Evolutionary conservation across 2,329 filamentous ascomycete species (phyloP).

Genomic region (Colletotrichum sansevieriae): DNA sequence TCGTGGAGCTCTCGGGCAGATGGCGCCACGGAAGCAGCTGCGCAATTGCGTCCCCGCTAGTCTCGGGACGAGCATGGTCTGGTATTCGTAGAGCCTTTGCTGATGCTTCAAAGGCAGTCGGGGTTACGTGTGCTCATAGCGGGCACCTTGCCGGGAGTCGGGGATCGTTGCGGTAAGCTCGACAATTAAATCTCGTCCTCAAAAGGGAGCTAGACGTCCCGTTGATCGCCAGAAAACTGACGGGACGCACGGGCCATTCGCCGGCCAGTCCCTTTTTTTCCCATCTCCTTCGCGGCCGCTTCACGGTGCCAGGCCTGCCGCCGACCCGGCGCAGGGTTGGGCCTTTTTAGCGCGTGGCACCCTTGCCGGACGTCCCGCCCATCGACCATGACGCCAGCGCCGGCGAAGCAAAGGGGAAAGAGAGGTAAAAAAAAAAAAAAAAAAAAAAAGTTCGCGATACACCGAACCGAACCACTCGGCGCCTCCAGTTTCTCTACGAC

Average conservation of each 20-base stretch:
- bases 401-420: background rate
- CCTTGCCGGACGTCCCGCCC: constrained; percentile 3
- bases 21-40: constrained; percentile 35
- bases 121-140: constrained; percentile 19
- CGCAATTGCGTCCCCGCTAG: constrained; percentile 38
- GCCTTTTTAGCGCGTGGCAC: constrained; percentile 26
- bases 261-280: background rate
- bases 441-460: constrained; percentile 38
- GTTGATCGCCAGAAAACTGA: constrained; percentile 21
- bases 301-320: constrained; percentile 28
- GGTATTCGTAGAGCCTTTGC: constrained; percentile 5
- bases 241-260: constrained; percentile 18
- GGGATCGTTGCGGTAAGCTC: background rate
- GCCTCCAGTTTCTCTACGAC: constrained; percentile 12
- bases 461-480: constrained; percentile 33
- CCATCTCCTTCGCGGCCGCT: background rate
- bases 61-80: constrained; percentile 32
- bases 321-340: constrained; percentile 29
- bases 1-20: constrained; percentile 8
- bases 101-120: constrained; percentile 19
- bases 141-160: constrained; percentile 2
- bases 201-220: background rate
- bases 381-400: constrained; percentile 26
- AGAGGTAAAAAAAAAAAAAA: no score
- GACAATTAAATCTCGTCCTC: background rate